Conservation (phyloP, 805 yeast species). For the Torulaspora maleeae region DNA sequence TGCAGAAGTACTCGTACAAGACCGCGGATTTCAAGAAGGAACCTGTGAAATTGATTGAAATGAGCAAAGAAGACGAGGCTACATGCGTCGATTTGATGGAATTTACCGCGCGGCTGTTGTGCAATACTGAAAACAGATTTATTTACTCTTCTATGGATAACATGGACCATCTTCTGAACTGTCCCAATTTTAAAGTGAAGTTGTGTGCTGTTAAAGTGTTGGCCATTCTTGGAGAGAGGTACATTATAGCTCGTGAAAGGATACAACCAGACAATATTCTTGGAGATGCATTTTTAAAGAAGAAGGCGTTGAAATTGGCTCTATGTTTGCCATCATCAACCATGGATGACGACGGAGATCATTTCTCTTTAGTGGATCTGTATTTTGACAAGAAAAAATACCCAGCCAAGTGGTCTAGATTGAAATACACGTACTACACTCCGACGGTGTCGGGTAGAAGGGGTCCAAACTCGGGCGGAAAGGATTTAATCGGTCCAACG, state of each 20-base stretch:
- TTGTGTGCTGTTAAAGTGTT: constrained; percentile 58
- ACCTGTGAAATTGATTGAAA: constrained; percentile 43
- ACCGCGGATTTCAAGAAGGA: constrained; percentile 40
- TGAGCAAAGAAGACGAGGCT: constrained; percentile 44
- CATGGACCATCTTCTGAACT: constrained; percentile 52
- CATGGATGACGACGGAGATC: constrained; percentile 37
- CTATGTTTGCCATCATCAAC: constrained; percentile 49
- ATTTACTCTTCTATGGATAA: constrained; percentile 64
- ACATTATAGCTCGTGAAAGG: constrained; percentile 38
- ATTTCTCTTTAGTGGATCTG: constrained; percentile 46
- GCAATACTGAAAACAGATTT: constrained; percentile 62
- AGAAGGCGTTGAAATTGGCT: constrained; percentile 50
- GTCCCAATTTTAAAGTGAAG: constrained; percentile 56
- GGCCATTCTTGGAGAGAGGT: constrained; percentile 56
- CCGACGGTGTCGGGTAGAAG: not conserved
- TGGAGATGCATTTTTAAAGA: constrained; percentile 36
- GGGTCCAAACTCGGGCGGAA: constrained; percentile 2
- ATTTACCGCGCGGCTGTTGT: constrained; percentile 60
- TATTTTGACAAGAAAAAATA: constrained; percentile 41
- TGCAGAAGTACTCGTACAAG: constrained; percentile 45
- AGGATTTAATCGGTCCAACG: constrained; percentile 33
- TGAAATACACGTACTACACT: constrained; percentile 52
- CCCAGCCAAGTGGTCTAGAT: constrained; percentile 53
- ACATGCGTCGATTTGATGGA: constrained; percentile 49
- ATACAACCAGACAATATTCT: constrained; percentile 25